Evolutionary conservation across 805 yeast genomes (phyloP).

Genomic region (Ogataea neopini): DNA sequence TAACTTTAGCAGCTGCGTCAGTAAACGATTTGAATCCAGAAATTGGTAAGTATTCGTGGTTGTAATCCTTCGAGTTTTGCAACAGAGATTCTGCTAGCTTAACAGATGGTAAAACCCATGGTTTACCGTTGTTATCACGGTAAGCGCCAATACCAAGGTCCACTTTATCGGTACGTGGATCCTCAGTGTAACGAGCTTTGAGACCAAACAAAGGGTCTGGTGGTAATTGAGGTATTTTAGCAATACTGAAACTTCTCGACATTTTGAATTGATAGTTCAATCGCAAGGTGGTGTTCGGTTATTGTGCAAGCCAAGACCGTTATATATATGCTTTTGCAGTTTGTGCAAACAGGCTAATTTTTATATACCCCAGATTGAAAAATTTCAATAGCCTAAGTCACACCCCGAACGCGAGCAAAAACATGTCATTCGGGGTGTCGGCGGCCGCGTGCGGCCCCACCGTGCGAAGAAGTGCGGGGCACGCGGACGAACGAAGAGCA

Average conservation of each 20-base stretch:
- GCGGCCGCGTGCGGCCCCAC: neutral
- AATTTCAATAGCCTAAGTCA: constrained; percentile 1
- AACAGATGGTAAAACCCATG: constrained; percentile 85
- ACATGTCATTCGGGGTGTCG: constrained; percentile 3
- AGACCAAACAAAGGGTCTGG: constrained; percentile 87
- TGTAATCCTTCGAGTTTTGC: constrained; percentile 57
- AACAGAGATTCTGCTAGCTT: constrained; percentile 68
- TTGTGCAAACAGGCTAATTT: neutral
- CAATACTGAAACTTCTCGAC: constrained; percentile 27
- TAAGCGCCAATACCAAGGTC: constrained; percentile 94
- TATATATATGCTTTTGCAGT: neutral
- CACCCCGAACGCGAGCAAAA: constrained; percentile 1
- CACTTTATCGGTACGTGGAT: constrained; percentile 64
- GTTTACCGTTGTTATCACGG: constrained; percentile 85
- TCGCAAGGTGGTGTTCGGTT: neutral
- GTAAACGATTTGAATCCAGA: constrained; percentile 72
- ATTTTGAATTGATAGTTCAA: neutral
- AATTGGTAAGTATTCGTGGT: constrained; percentile 89
- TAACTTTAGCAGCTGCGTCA: constrained; percentile 67
- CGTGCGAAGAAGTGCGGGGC: neutral
- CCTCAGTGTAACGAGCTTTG: constrained; percentile 63
- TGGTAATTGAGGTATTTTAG: constrained; percentile 61
- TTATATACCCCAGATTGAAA: neutral
- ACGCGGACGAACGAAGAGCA: neutral
- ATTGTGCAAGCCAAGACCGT: neutral